Base-by-base conservation (phyloP, 441 rosid species). In the Kokia cookei region DNA sequence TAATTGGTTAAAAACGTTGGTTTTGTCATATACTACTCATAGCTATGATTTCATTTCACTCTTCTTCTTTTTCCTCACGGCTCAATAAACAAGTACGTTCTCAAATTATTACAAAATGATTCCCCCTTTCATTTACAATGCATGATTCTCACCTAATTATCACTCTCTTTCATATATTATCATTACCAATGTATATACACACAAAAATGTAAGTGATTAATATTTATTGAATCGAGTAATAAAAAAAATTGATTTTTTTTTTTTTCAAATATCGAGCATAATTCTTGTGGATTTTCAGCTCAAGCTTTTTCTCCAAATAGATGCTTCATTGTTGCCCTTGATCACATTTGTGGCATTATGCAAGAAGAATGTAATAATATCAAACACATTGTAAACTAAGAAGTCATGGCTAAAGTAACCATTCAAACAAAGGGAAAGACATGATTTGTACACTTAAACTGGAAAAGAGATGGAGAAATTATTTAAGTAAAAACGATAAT, bases 91-190 rank as follows among this genome's bases (percentile, higher is more conserved):
- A 32, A 32, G 29, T 69, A 51, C 72, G 15, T 69, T 32, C 40
- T 32, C n/a, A 51, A 68, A 81, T 81, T 73, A 85, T 82, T 76
- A 74, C 82, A 73, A 73, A 75, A 81, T 82, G 83, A 80, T 82
- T 78, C 69, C 42, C 58, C 43, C 69, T 45, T 43, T 58, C 35
- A 32, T 11, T 5, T 29, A 69, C 10, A 68, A 14, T 48, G 15
- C 1, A 29, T 45, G 10, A 7, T 54, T 22, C 35, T 22, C 12
- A 29, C 47, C 47, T 50, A 10, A 69, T 69, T 68, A 50, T 68
- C 59, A 50, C 26, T 10, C 24, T 65, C 53, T 42, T 65, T 45
- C 69, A 22, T 0, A 42, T 65, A 42, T 57, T 42, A 29, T n/a
- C 14, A 59, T 45, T 57, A 26, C 19, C 27, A 43, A 32, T 4